Evolutionary conservation across 805 yeast species (phyloP).

Genomic region (Saturnispora gosingensis): DNA sequence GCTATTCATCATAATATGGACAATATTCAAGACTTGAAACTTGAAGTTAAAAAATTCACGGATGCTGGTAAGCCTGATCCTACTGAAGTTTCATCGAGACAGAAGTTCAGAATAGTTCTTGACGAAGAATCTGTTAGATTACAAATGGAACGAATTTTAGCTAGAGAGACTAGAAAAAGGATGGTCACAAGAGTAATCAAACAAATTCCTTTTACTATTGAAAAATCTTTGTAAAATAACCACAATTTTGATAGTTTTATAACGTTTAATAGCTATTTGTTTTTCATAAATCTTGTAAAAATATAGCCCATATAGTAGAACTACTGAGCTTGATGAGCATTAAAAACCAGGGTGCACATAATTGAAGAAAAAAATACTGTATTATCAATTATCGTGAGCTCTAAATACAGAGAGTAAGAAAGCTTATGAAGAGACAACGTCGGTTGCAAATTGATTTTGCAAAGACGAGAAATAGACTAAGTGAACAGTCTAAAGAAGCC

Average conservation of each 20-base stretch:
- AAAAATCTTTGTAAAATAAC: neutral
- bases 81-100: neutral
- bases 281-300: neutral
- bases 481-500: conserved; percentile 28
- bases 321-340: neutral
- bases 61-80: neutral
- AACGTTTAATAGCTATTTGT: neutral
- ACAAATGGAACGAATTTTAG: conserved; percentile 3
- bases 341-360: neutral
- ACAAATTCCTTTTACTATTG: neutral
- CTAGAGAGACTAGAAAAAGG: neutral
- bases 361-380: neutral
- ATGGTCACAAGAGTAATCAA: neutral
- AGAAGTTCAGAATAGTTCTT: neutral
- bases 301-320: neutral
- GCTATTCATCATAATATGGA: conserved; percentile 16
- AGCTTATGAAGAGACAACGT: conserved; percentile 17
- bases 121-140: neutral
- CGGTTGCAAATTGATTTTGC: conserved; percentile 21
- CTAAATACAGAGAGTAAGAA: neutral
- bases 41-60: conserved; percentile 4
- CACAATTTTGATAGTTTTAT: neutral
- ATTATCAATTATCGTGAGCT: neutral
- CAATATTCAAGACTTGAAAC: conserved; percentile 14
- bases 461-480: conserved; percentile 21